These are phyloP conservation scores for Triadica sebifera DNA, from an alignment of 345 rosid genomes.

Conservation along the genomic window DNA sequence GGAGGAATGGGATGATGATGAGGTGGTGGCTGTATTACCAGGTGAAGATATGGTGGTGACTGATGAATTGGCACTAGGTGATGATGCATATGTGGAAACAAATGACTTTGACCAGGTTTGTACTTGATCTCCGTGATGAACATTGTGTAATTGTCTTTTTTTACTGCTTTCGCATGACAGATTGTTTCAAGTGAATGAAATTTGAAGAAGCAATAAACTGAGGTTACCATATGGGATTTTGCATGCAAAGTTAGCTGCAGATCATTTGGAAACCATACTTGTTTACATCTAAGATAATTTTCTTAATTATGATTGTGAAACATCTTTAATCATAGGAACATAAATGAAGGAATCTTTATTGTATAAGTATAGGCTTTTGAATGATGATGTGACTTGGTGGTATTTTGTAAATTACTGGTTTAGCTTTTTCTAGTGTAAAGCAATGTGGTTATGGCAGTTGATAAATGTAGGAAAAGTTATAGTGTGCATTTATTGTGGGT, in stretches of 20 bases:
- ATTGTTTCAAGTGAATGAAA: background rate
- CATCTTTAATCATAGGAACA: background rate
- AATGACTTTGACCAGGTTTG: slow-evolving; percentile 67
- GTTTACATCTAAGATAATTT: too few species aligned
- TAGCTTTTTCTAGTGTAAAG: background rate
- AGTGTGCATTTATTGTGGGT: background rate
- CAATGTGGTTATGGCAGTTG: background rate
- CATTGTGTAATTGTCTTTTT: background rate
- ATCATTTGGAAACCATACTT: too few species aligned
- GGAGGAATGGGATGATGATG: slow-evolving; percentile 92
- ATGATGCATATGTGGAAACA: slow-evolving; percentile 47
- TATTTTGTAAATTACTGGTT: background rate
- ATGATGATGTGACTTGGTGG: background rate
- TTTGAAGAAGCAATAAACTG: background rate
- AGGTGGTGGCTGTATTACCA: slow-evolving; percentile 37
- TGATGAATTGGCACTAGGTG: slow-evolving; percentile 41
- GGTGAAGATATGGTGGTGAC: slow-evolving; percentile 40
- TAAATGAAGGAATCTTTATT: background rate
- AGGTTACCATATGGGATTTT: background rate
- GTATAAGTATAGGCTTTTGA: background rate
- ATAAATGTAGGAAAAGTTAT: background rate
- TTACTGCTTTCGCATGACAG: background rate
- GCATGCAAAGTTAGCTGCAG: background rate
- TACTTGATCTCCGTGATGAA: background rate
- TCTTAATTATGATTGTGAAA: background rate